Conservation (phyloP, 2,329 filamentous ascomycete genomes). For the Hysterium pulicare region DNA sequence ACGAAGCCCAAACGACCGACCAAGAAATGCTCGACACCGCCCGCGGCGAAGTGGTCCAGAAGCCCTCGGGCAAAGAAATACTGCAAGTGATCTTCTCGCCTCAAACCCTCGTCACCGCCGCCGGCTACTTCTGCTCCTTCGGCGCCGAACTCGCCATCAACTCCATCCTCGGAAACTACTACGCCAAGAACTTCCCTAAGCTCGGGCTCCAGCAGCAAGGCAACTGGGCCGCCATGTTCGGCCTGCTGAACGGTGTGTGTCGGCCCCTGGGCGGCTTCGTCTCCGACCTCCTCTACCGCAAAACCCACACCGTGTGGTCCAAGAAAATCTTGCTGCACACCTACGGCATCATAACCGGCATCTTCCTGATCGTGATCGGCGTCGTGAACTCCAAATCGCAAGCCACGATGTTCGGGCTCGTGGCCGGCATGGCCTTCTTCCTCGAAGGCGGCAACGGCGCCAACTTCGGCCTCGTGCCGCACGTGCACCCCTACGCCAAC, state of each 20-base stretch:
- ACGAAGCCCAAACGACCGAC: slow-evolving; percentile 40
- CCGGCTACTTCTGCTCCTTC: slow-evolving; percentile 58
- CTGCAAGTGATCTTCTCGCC: slow-evolving; percentile 59
- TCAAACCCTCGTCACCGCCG: slow-evolving; percentile 51
- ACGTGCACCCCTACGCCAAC: slow-evolving; percentile 78
- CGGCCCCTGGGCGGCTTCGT: slow-evolving; percentile 62
- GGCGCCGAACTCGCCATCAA: slow-evolving; percentile 58
- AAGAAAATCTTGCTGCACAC: slow-evolving; percentile 60
- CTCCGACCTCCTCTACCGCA: slow-evolving; percentile 52
- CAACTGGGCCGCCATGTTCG: slow-evolving; percentile 67
- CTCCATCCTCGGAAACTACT: slow-evolving; percentile 57
- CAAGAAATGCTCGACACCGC: slow-evolving; percentile 50
- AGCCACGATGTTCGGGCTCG: slow-evolving; percentile 67
- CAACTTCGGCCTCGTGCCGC: slow-evolving; percentile 79
- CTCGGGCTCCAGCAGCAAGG: slow-evolving; percentile 52
- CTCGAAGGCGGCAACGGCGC: slow-evolving; percentile 78
- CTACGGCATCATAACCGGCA: slow-evolving; percentile 55
- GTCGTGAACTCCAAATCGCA: slow-evolving; percentile 56
- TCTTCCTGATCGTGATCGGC: slow-evolving; percentile 59
- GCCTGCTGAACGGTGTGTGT: slow-evolving; percentile 65
- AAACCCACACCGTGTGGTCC: slow-evolving; percentile 51
- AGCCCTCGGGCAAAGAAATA: slow-evolving; percentile 60
- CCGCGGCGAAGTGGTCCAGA: slow-evolving; percentile 57
- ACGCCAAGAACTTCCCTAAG: slow-evolving; percentile 50
- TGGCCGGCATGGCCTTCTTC: slow-evolving; percentile 74